Conservation (phyloP, 225 moss, liverwort and hornwort genomes). For the Bryoerythrophyllum caledonicum region DNA sequence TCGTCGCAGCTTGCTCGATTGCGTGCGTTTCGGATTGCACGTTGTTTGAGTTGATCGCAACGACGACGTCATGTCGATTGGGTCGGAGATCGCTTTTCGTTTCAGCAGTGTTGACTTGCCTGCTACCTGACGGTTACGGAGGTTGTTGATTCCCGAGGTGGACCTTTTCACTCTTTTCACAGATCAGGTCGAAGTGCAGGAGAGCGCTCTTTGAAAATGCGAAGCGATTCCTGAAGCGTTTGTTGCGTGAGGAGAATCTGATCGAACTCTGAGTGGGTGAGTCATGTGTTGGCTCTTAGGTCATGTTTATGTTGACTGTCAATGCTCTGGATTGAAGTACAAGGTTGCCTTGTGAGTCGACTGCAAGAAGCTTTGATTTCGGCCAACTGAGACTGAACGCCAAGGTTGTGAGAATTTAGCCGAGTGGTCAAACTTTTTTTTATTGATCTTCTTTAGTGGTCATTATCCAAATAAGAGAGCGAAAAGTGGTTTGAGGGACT, state of each 20-base stretch:
- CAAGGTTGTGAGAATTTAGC: no score
- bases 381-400: no score
- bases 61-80: no score
- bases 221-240: neutral
- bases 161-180: neutral
- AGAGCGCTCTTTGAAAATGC: neutral
- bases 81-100: neutral
- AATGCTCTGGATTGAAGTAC: neutral
- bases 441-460: no score
- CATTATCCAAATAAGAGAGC: no score
- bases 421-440: no score
- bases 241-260: neutral
- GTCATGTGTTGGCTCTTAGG: neutral
- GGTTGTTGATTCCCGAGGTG: neutral
- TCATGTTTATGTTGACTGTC: neutral
- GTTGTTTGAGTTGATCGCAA: no score
- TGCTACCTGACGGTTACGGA: neutral
- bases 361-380: no score
- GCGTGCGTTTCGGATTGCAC: no score
- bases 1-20: no score
- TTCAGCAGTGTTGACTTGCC: neutral
- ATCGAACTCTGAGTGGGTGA: neutral
- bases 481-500: neutral
- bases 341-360: no score
- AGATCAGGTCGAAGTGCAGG: neutral